Base-by-base conservation (phyloP, 2,329 filamentous ascomycete genomes). In the Fusarium globosum region DNA sequence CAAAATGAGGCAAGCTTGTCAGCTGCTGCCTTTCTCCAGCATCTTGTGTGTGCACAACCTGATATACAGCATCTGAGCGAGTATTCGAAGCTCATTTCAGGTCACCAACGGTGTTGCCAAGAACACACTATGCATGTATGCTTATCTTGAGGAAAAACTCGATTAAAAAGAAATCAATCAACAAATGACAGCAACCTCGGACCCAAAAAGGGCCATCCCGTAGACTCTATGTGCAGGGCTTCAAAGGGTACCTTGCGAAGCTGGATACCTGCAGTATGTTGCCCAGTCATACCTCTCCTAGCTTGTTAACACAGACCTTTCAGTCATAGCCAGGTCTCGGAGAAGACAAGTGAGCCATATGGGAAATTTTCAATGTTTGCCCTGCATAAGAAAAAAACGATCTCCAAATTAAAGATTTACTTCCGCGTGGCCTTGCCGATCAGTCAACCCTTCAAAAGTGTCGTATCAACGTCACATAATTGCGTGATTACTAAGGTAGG, bases 401-500 rank as follows among this genome's bases (percentile, higher is more conserved):
- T 46, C 20, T 43, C 49, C 26, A 35, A 45, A 46, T 43, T 33
- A 36, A 33, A 41, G 28, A 41, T 26, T 30, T 51, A 16, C 48
- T 49, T 43, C 21, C 41, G 33, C 26, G 43, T 43, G 33, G 30
- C 39, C 21, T 35, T 48, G 52, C 51, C 41, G 43, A 51, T 57
- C 53, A 35, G 53, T 28, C 35, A 61, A 35, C 21, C 30, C 36
- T 16, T 8, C 55, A 55, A 30, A 68, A 58, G 46, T 38, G 64
- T 60, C 45, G 57, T 43, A 59, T 62, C 52, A 72, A 62, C 45
- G 56, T 61, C 58, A 65, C 39, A 49, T 23, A 43, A 74, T 74
- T 74, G 70, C 71, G 43, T 60, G 65, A 74, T 74, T 75, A 74
- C 72, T 74, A 74, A 74, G 53, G 35, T 46, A 64, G 46, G 58